Percentiles rank a stretch among this genome's conserved stretches.
Evolutionary conservation across 2,329 filamentous ascomycete genomes (phyloP).

Genomic region (Phialophora macrospora): DNA sequence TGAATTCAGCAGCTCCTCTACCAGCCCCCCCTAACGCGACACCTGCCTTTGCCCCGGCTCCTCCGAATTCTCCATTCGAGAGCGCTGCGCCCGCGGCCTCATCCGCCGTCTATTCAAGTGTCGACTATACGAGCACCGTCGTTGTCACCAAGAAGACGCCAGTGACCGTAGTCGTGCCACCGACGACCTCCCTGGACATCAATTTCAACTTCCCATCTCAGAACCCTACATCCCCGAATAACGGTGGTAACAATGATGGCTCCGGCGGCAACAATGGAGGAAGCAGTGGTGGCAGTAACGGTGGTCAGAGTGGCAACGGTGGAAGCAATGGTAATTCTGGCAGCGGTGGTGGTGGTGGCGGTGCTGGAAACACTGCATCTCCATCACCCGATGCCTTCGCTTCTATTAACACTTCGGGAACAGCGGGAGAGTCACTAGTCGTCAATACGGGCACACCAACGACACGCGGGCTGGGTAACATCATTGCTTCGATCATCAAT

Average conservation of each 20-base stretch:
- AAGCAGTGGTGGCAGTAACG: slow-evolving; percentile 3
- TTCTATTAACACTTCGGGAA: slow-evolving; percentile 6
- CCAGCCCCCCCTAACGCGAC: neutral
- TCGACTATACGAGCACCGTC: slow-evolving; percentile 37
- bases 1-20: neutral
- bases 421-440: slow-evolving; percentile 15
- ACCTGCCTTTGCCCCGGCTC: neutral
- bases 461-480: slow-evolving; percentile 30
- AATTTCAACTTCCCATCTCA: slow-evolving; percentile 28
- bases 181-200: slow-evolving; percentile 27
- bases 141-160: slow-evolving; percentile 40
- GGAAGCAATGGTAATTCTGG: slow-evolving; percentile 13
- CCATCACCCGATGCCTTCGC: neutral
- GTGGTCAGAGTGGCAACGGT: neutral
- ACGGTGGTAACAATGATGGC: slow-evolving; percentile 11
- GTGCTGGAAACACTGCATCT: neutral
- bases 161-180: slow-evolving; percentile 29
- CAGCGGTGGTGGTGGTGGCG: neutral
- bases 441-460: slow-evolving; percentile 18
- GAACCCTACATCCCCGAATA: neutral
- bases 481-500: slow-evolving; percentile 36
- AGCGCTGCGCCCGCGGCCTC: slow-evolving; percentile 7
- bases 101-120: slow-evolving; percentile 30
- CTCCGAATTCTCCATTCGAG: neutral
- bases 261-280: slow-evolving; percentile 21